Evolutionary conservation across 2,329 filamentous ascomycete genomes (phyloP), one percentile per base, ranked within the genome.

Genomic region (Alternaria panax): DNA sequence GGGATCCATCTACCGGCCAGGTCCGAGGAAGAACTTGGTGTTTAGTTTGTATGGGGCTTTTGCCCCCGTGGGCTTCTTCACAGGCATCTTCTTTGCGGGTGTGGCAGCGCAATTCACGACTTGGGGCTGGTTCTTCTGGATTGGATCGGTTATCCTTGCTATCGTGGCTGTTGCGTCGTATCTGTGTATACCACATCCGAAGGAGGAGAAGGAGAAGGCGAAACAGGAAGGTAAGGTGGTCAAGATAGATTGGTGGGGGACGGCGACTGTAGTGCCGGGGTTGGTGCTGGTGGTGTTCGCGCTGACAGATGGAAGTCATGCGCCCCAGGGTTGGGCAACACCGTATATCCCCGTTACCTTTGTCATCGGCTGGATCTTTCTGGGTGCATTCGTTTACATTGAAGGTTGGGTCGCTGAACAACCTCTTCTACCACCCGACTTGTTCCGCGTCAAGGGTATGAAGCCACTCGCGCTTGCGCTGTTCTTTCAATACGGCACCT

Each of bases 381-480:
- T 95, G 1, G 78, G 77, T 1, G 78, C 79, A 0, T 87, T 90
- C 11, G 81, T 89, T 7, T 93, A 92, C 61, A 81, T 93, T 3
- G 90, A 95, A 78, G 88, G 88, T 0, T 91, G 87, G 86, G 83
- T 92, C 0, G 86, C 90, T 1, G 73, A 83, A 16, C 83, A 88
- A 51, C 92, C 92, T 0, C 79, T 95, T 1, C 79, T 95, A 0
- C 91, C 92, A 0, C 80, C 83, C 0, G 89, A 89, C 20, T 76
- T 94, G 24, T 93, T 95, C 78, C 79, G 81, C 20, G 85, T 90
- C 4, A 88, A 87, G 60, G 88, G 88, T 53, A 91, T 94, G 86
- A 75, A 73, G 43, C 67, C 76, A 7, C 65, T 78, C 8, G 65
- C 71, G 0, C n/a, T 70, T 3, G 75, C 75, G 0, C 61, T 77